These are phyloP conservation scores for Hydnomerulius pinastri DNA, from an alignment of 768 basidiomycete species.

Conservation along the genomic window DNA sequence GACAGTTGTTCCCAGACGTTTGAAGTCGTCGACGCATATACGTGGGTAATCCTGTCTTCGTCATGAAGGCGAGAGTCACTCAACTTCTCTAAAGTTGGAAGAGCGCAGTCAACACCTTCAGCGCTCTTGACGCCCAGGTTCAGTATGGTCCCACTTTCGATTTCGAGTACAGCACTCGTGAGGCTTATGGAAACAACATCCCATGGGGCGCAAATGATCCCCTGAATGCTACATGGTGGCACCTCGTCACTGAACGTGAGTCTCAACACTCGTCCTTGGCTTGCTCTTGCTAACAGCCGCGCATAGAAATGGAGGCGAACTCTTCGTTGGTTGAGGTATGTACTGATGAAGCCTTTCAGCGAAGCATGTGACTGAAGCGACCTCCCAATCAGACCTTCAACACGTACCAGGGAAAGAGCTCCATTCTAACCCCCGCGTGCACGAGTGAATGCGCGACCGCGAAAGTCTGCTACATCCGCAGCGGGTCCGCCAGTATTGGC, in stretches of 20 bases:
- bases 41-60: conserved; percentile 44
- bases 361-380: conserved; percentile 6
- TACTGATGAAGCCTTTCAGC: conserved; percentile 7
- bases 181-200: conserved; percentile 57
- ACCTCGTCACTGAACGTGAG: conserved; percentile 71
- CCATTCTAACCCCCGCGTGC: conserved; percentile 54
- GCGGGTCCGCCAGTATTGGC: conserved; percentile 66
- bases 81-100: conserved; percentile 50
- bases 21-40: conserved; percentile 76
- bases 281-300: not conserved
- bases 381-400: conserved; percentile 55
- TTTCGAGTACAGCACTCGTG: conserved; percentile 69
- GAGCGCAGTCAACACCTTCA: conserved; percentile 59
- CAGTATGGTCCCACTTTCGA: conserved; percentile 60
- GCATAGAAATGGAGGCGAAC: conserved; percentile 58
- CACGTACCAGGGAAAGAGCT: conserved; percentile 71
- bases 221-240: conserved; percentile 84
- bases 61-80: not conserved
- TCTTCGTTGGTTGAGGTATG: conserved; percentile 58
- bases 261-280: conserved; percentile 5
- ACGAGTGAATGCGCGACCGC: conserved; percentile 62
- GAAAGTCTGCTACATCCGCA: conserved; percentile 77
- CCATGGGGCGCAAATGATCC: conserved; percentile 67
- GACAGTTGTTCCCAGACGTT: conserved; percentile 54
- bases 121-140: conserved; percentile 57